Percentiles rank a stretch among this genome's conserved stretches.
Evolutionary conservation across 2,329 filamentous ascomycete genomes (phyloP).

Genomic region (Blastomyces emzantsi): DNA sequence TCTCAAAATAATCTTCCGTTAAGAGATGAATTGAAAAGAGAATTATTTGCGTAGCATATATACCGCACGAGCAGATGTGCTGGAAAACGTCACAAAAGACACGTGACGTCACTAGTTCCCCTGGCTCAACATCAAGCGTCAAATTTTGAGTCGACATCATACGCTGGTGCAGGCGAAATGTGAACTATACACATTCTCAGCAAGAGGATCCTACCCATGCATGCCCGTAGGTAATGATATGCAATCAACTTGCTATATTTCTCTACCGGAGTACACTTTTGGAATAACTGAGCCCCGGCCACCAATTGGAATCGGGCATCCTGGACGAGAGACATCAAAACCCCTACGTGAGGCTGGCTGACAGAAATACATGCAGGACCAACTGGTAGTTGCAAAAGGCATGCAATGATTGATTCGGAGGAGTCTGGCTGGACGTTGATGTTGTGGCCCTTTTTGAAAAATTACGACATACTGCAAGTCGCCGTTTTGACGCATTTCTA

Average conservation of each 20-base stretch:
- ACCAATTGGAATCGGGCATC: not conserved
- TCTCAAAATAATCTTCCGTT: not conserved
- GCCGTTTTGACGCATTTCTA: not conserved
- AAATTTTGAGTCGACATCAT: not conserved
- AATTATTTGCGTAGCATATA: too few species aligned
- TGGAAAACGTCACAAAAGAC: not conserved
- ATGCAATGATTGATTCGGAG: not conserved
- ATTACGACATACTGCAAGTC: not conserved
- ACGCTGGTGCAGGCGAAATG: not conserved
- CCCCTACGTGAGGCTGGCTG: not conserved
- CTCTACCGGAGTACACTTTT: not conserved
- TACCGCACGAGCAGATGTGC: too few species aligned
- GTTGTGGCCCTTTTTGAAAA: not conserved
- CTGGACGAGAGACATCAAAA: not conserved
- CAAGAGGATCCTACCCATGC: not conserved
- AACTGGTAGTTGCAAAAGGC: not conserved
- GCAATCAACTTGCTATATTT: not conserved
- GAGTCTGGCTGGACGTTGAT: not conserved
- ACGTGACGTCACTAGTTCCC: not conserved
- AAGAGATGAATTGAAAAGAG: too few species aligned
- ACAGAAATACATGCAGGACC: not conserved
- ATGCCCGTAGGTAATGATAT: not conserved
- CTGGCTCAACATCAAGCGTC: not conserved
- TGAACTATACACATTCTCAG: not conserved
- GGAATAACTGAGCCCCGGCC: not conserved